These are phyloP conservation scores for Coprinopsis sp. DNA, from an alignment of 768 basidiomycete genomes.

Conservation along the genomic window DNA sequence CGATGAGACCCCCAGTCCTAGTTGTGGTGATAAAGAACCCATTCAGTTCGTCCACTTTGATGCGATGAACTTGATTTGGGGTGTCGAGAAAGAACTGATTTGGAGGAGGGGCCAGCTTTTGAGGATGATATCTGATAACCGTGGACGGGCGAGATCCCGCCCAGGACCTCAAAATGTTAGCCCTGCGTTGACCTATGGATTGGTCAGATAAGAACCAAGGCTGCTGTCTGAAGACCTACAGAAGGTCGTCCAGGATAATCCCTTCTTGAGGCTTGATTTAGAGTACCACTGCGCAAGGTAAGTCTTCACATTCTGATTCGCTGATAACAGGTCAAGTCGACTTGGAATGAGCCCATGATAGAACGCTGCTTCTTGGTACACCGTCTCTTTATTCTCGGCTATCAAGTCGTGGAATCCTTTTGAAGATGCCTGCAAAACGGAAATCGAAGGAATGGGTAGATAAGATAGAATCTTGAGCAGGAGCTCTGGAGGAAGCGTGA, in stretches of 20 bases:
- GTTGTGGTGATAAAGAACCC: constrained; percentile 59
- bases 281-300: background rate
- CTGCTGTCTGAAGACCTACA: background rate
- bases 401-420: constrained; percentile 27
- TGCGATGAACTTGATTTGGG: constrained; percentile 49
- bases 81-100: background rate
- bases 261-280: background rate
- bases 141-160: background rate
- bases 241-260: constrained; percentile 4
- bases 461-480: constrained; percentile 44
- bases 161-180: constrained; percentile 1
- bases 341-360: background rate
- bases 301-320: background rate
- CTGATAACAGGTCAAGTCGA: background rate
- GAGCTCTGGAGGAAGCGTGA: constrained; percentile 52
- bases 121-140: background rate
- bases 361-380: background rate
- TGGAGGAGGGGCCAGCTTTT: background rate
- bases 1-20: constrained; percentile 49
- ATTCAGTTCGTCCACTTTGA: constrained; percentile 67
- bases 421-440: constrained; percentile 5
- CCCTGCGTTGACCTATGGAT: constrained; percentile 1
- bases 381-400: too few relatives aligned
- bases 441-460: constrained; percentile 44
- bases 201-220: background rate